Percentiles rank a stretch among this genome's conserved stretches.
These are phyloP conservation scores for Pythium aristosporum DNA, from an alignment of 352 stramenopile species.

Conservation along the genomic window DNA sequence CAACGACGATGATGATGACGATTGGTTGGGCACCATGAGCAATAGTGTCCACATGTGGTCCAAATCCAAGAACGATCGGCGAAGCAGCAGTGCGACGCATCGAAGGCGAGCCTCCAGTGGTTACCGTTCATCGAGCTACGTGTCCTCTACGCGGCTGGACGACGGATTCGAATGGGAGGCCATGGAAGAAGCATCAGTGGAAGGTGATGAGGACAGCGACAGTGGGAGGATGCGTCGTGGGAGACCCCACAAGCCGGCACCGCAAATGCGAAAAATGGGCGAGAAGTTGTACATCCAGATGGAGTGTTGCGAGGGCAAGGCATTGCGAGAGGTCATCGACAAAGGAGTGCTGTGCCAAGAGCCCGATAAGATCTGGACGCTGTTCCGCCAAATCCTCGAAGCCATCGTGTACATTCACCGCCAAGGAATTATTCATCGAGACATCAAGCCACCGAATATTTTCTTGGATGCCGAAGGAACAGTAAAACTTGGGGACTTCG, in stretches of 20 bases:
- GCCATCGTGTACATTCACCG: slow-evolving; percentile 94
- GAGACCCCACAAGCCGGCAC: neutral
- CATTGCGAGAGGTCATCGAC: slow-evolving; percentile 94
- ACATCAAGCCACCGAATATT: slow-evolving; percentile 93
- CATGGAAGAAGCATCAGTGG: slow-evolving; percentile 49
- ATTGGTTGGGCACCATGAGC: slow-evolving; percentile 75
- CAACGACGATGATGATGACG: slow-evolving; percentile 57
- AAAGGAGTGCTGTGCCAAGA: slow-evolving; percentile 79
- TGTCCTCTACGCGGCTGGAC: slow-evolving; percentile 43
- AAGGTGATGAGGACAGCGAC: slow-evolving; percentile 28
- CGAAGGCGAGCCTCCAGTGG: slow-evolving; percentile 40
- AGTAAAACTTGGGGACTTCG: slow-evolving; percentile 94
- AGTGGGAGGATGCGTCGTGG: slow-evolving; percentile 2
- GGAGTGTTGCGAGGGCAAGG: slow-evolving; percentile 95
- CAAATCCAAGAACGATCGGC: slow-evolving; percentile 53
- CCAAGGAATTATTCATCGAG: slow-evolving; percentile 92
- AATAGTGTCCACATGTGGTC: slow-evolving; percentile 65
- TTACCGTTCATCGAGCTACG: slow-evolving; percentile 37
- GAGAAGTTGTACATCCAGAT: slow-evolving; percentile 94
- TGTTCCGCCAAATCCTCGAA: slow-evolving; percentile 95
- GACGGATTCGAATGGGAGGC: slow-evolving; percentile 73
- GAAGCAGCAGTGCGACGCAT: slow-evolving; percentile 23
- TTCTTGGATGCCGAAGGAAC: slow-evolving; percentile 92
- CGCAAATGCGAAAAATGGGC: slow-evolving; percentile 42
- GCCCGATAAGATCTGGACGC: slow-evolving; percentile 91